A percentile compares a stretch with the other conserved stretches of the same genome.
These are phyloP conservation scores for Kodamaea jinghongensis DNA, from an alignment of 805 yeast genomes.

Conservation along the genomic window DNA sequence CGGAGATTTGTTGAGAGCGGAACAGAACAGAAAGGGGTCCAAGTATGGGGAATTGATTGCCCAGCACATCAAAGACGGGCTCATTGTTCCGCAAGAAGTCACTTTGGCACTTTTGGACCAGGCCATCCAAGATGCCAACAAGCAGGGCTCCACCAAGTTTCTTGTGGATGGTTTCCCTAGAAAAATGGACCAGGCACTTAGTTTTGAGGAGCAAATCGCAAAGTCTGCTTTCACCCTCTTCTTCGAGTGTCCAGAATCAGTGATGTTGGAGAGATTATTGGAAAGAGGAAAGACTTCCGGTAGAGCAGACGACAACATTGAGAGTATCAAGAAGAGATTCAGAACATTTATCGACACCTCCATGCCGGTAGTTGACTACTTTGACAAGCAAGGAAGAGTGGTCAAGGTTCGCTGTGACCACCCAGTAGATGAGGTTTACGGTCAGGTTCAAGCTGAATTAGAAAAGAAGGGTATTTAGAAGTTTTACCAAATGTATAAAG, in stretches of 20 bases:
- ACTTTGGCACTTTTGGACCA: conserved; percentile 80
- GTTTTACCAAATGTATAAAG: too few species aligned
- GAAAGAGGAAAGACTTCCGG: conserved; percentile 96
- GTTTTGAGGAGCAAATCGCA: conserved; percentile 80
- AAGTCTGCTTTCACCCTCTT: conserved; percentile 68
- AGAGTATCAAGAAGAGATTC: conserved; percentile 87
- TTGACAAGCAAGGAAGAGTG: conserved; percentile 68
- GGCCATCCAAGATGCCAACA: conserved; percentile 60
- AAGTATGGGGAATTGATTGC: conserved; percentile 84
- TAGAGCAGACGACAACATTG: conserved; percentile 88
- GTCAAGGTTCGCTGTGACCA: conserved; percentile 76
- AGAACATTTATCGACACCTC: conserved; percentile 81
- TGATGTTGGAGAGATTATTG: conserved; percentile 80
- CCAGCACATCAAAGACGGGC: conserved; percentile 79
- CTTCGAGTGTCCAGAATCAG: conserved; percentile 77
- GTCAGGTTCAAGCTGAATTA: conserved; percentile 64
- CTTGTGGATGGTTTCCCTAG: conserved; percentile 96
- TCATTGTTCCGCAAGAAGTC: conserved; percentile 90
- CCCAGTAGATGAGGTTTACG: conserved; percentile 75
- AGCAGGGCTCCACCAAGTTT: conserved; percentile 58
- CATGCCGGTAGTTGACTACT: conserved; percentile 91
- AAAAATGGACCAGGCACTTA: conserved; percentile 95
- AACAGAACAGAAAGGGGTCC: conserved; percentile 79
- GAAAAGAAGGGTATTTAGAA: conserved; percentile 34
- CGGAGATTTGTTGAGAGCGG: conserved; percentile 94